Base-by-base conservation (phyloP, 352 stramenopile genomes). In the Pythium scleroteichum region DNA sequence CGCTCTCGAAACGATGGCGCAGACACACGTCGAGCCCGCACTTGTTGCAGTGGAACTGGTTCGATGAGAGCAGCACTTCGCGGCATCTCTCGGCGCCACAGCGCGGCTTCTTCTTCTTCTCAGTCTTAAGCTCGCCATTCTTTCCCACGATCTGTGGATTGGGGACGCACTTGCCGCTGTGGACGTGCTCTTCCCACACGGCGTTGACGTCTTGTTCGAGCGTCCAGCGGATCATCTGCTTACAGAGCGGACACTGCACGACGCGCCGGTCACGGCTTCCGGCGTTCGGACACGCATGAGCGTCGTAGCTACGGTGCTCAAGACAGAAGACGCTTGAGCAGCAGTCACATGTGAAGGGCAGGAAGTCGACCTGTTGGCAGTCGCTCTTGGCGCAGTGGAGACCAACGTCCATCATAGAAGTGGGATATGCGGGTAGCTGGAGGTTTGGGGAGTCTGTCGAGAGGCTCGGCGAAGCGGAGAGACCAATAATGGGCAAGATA, bases 311-410 rank as follows among this genome's bases (percentile, higher is more conserved):
- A 53, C 87, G 85, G 58, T 96, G 87, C 14, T 84, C 72, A n/a
- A 96, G 78, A 61, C 87, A 96, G 59, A 94, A 96, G 46, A 94
- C 67, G 50, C 73, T 73, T 24, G 49, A 49, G 71, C 87, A 96
- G 60, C 85, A 93, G 70, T 96, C 84, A 69, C 87, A 96, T 29
- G 67, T 81, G 69, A 96, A 96, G 3, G 87, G 87, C 26, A 96
- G 68, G 55, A 96, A 96, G 61, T 96, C 87, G 62, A 87, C 72
- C 61, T 94, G 84, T 47, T 82, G 69, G 56, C 84, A 94, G 16
- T 76, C 69, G 10, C 72, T 70, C 5, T 88, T 67, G 41, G 71
- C 82, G 62, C 84, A 94, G 58, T 94, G 84, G 24, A 72, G 69
- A 39, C 84, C 84, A 14, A 94, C 70, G 64, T 94, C 84, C 79